phyloP scores from a whole-genome alignment of 75 land plant genomes.

The Pseudotsuga menziesii region DNA sequence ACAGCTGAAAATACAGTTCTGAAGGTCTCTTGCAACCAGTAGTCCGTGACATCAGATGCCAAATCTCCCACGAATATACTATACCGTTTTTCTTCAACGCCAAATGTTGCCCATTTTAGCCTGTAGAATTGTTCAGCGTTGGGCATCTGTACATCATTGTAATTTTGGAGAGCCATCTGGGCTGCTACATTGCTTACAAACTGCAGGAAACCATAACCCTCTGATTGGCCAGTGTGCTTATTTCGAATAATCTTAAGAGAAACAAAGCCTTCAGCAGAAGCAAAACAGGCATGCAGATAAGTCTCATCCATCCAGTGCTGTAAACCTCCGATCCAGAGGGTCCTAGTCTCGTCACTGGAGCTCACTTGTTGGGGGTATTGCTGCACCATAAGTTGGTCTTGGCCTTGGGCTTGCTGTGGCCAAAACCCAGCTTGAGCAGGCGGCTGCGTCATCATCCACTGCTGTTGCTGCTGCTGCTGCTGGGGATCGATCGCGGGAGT shows the following conservation, averaged over 20 bases:
- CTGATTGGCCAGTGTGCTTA: conserved; percentile 75
- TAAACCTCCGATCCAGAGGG: conserved; percentile 48
- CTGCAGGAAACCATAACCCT: conserved; percentile 94
- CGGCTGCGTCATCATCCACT: conserved; percentile 3
- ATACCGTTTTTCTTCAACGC: conserved; percentile 67
- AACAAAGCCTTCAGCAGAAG: conserved; percentile 35
- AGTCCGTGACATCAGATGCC: conserved; percentile 90
- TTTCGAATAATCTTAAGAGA: conserved; percentile 80
- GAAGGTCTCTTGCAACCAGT: conserved; percentile 80
- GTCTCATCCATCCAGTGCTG: conserved; percentile 56
- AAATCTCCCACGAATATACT: conserved; percentile 94
- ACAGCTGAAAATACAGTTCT: conserved; percentile 61
- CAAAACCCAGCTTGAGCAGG: background rate
- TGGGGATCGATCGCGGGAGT: conserved; percentile 1
- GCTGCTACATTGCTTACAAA: conserved; percentile 71
- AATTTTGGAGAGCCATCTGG: conserved; percentile 68
- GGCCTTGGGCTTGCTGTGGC: background rate
- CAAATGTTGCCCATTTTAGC: conserved; percentile 90
- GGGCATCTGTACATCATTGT: conserved; percentile 83
- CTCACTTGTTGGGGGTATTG: conserved; percentile 10
- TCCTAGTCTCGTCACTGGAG: conserved; percentile 33
- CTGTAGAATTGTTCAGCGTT: conserved; percentile 68
- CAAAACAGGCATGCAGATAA: conserved; percentile 33
- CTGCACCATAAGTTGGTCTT: background rate
- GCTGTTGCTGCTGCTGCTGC: conserved; percentile 9